These are phyloP conservation scores for Leavenworthia alabamica DNA, from an alignment of 345 rosid species.

Conservation along the genomic window DNA sequence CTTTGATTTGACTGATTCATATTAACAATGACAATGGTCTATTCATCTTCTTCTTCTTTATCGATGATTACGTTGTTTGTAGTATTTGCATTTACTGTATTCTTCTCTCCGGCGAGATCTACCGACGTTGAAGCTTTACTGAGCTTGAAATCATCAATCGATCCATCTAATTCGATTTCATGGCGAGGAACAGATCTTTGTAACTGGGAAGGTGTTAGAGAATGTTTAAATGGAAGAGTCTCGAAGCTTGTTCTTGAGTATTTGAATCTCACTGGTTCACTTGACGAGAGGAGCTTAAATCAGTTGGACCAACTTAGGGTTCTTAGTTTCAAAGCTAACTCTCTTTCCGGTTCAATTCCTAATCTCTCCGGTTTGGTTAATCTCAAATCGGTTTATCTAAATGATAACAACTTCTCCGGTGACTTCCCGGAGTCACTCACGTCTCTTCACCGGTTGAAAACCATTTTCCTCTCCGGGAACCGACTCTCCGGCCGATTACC, in stretches of 20 bases:
- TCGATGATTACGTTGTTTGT: constrained; percentile 10
- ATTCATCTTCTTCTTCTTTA: constrained; percentile 24
- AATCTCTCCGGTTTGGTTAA: constrained; percentile 56
- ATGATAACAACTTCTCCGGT: constrained; percentile 66
- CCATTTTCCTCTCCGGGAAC: constrained; percentile 50
- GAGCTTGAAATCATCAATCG: constrained; percentile 57
- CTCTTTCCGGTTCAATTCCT: constrained; percentile 70
- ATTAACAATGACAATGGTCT: constrained; percentile 25
- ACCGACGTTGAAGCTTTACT: constrained; percentile 55
- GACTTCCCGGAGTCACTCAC: constrained; percentile 60
- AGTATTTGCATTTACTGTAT: constrained; percentile 14
- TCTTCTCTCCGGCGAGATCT: constrained; percentile 46
- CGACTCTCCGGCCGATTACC: constrained; percentile 64
- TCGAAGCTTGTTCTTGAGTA: constrained; percentile 74
- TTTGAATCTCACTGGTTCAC: constrained; percentile 56
- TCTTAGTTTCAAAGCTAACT: constrained; percentile 78
- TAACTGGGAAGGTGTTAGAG: constrained; percentile 69
- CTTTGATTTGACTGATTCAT: not conserved
- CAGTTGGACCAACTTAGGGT: constrained; percentile 82
- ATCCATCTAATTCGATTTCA: constrained; percentile 48
- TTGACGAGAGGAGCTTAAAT: constrained; percentile 44
- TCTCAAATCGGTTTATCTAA: constrained; percentile 74
- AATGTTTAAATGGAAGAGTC: constrained; percentile 69
- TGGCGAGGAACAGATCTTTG: constrained; percentile 61
- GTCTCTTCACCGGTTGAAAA: constrained; percentile 67